Evolutionary conservation across 2,329 filamentous ascomycete species (phyloP).

Genomic region (Botrytis elliptica): DNA sequence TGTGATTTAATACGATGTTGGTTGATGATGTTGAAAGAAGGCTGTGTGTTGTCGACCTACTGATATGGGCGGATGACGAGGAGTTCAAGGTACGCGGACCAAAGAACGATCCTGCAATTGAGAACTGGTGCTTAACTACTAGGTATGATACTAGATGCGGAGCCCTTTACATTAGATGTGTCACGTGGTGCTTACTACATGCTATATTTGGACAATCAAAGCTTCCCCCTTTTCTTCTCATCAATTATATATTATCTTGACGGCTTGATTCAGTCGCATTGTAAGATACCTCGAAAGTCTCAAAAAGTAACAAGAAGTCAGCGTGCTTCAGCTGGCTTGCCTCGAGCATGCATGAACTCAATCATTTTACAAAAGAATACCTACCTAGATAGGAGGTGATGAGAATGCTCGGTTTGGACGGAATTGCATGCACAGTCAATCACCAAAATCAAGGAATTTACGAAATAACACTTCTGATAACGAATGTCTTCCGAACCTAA

Average conservation of each 20-base stretch:
- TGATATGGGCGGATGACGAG: slow-evolving; percentile 13
- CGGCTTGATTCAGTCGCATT: neutral
- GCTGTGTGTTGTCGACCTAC: slow-evolving; percentile 11
- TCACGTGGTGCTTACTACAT: neutral
- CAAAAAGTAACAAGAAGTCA: neutral
- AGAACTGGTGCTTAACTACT: neutral
- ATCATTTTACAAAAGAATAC: neutral
- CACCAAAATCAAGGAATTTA: neutral
- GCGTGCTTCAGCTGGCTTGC: neutral
- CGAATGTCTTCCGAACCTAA: neutral
- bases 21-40: slow-evolving; percentile 12
- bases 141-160: neutral
- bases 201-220: neutral
- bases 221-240: neutral
- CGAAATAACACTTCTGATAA: neutral
- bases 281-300: neutral
- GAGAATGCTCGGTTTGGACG: neutral
- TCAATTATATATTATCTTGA: neutral
- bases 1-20: slow-evolving; percentile 20
- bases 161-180: neutral
- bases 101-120: slow-evolving; percentile 16
- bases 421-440: neutral
- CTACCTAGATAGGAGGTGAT: neutral
- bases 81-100: slow-evolving; percentile 15
- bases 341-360: neutral